Evolutionary conservation across 139 green algal species (phyloP), one percentile per base, ranked within the genome.

Genomic region (Spirogloea muscicola): DNA sequence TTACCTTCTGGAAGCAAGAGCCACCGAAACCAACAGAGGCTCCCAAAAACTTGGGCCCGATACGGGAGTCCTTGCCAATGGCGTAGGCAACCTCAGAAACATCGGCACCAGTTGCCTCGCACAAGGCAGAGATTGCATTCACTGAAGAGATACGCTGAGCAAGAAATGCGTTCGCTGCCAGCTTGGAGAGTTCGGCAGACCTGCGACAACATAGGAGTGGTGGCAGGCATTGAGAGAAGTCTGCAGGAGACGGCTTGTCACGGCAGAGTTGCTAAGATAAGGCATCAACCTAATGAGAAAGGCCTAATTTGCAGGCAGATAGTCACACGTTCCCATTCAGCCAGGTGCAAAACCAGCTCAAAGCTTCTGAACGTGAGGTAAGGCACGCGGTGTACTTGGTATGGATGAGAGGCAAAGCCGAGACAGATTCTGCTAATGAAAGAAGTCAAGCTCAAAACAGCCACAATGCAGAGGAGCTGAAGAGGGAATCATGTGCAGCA

Each of bases 111-210:
- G 93, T 98, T 13, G 90, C 87, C 82, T 99, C 95, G 74, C 95
- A 99, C 3, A 99, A 86, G 0, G 95, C 95, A 13, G 90, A 96
- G 72, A 99, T 98, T 71, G 94, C 85, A 86, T 99, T 99, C 79
- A 99, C 90, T 60, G 94, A 98, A 25, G 90, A 96, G 65, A 99
- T 98, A 71, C 95, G 87, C 86, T 99, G 95, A 5, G 95, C 95
- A 3, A 88, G 70, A 49, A 89, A 79, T 9, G 82, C 82, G 75
- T 86, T 86, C 29, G 95, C 94, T 1, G 92, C 93, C 13, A 98
- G 86, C 91, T 99, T 99, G 43, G 94, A 91, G 40, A 99, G 89
- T 90, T 99, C 95, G 2, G 95, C 94, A 29, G 88, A 82, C 67
- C 67, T 76, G 39, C 21, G 9, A 10, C 21, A 55, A 55, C 46